Base-by-base conservation (phyloP, 2,329 filamentous ascomycete genomes). In the Leptosphaerulina australis region DNA sequence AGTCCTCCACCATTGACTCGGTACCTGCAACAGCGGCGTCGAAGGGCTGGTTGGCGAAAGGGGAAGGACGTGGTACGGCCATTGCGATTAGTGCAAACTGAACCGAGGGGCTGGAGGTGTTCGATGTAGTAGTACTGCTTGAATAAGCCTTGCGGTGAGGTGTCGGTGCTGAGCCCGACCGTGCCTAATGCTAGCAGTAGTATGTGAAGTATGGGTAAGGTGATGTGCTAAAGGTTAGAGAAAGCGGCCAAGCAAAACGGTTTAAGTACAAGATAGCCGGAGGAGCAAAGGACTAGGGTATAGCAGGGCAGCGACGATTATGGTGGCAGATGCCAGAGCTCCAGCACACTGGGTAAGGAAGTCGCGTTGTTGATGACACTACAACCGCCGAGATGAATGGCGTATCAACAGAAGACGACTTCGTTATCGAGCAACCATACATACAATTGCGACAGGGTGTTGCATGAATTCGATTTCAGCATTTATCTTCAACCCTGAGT, bases 1-100 rank as follows among this genome's bases (percentile, higher is more conserved):
- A 51, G 10, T 51, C 35, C 37, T 46, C 48, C 7, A 51, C 26
- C 21, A 45, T 34, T 3, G 41, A 25, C 14, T 40, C 31, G 8
- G 48, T 51, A 15, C 21, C 29, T 21, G 29, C 26, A 11, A 37
- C 41, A 4, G 43, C 41, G 5, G 34, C 21, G 10, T 37, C 26
- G 21, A 31, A 51, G 2, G 41, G 36, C 21, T 46, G 36, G 8
- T 28, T 29, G 26, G 41, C 48, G 12, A 46, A 45, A 6, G 43
- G 48, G 12, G 48, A 51, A 5, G 35, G 28, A 1, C 34, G 36
- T n/a, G 22, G n/a, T 39, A 22, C 8, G 14, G 15, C 15, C 36
- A 47, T 40, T n/a, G 29, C 36, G 17, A 22, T 24, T 5, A 25
- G 6, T 20, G 5, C 7, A 17, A 30, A 21, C 12, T 11, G 30